Percentiles rank a stretch among this genome's conserved stretches.
Evolutionary conservation across 495 filamentous ascomycete species (phyloP).

Genomic region (Filosporella fistucella): DNA sequence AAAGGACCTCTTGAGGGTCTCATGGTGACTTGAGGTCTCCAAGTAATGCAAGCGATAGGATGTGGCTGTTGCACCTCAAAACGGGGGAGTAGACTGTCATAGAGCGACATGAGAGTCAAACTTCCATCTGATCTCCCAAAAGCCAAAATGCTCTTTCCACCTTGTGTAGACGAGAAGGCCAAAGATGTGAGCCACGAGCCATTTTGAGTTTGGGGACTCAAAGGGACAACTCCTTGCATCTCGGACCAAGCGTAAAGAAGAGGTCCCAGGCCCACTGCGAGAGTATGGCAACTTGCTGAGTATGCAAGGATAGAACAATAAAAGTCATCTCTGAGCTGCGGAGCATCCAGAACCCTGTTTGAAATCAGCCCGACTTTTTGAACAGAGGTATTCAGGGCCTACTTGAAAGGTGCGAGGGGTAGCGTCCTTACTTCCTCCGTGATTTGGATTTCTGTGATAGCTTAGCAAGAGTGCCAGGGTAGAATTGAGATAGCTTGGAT

Average conservation of each 20-base stretch:
- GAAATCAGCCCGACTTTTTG: background rate
- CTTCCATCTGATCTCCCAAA: slow-evolving; percentile 70
- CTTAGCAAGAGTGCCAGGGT: background rate
- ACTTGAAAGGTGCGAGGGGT: slow-evolving; percentile 75
- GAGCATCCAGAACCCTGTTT: slow-evolving; percentile 74
- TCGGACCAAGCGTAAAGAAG: slow-evolving; percentile 90
- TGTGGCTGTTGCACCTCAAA: slow-evolving; percentile 68
- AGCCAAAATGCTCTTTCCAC: slow-evolving; percentile 75
- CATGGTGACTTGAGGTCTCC: slow-evolving; percentile 45
- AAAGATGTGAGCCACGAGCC: slow-evolving; percentile 67
- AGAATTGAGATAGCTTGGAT: no score
- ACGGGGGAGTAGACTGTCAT: slow-evolving; percentile 47
- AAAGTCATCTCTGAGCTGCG: slow-evolving; percentile 84
- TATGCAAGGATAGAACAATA: slow-evolving; percentile 93
- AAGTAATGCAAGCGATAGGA: slow-evolving; percentile 74
- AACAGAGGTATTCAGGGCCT: slow-evolving; percentile 25
- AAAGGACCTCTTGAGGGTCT: slow-evolving; percentile 33
- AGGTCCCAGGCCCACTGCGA: slow-evolving; percentile 77
- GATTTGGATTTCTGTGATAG: slow-evolving; percentile 6
- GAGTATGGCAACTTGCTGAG: slow-evolving; percentile 61
- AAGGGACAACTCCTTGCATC: slow-evolving; percentile 42
- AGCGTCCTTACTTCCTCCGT: slow-evolving; percentile 34
- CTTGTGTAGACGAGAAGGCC: slow-evolving; percentile 79
- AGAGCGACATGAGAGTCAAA: slow-evolving; percentile 47
- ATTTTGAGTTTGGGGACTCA: slow-evolving; percentile 32